Percentiles rank a stretch among this genome's conserved stretches.
phyloP scores from a whole-genome alignment of 2,329 filamentous ascomycete species.

The Aspergillus melleus region DNA sequence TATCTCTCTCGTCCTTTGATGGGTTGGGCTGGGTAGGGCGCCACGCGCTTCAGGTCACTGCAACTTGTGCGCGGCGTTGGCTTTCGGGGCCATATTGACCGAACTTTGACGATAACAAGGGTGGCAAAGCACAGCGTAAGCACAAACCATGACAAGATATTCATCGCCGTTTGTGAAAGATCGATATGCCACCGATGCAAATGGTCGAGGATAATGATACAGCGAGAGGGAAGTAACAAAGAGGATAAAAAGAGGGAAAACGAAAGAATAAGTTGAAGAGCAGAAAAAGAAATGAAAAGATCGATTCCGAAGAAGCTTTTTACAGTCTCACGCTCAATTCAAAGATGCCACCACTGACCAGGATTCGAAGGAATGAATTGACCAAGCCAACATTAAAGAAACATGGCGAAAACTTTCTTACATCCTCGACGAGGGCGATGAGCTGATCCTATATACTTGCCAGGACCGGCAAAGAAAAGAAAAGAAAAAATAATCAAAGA shows the following conservation, averaged over 20 bases:
- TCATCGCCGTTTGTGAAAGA: constrained; percentile 28
- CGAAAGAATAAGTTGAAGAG: constrained; percentile 4
- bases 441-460: constrained; percentile 21
- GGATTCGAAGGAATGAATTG: constrained; percentile 9
- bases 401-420: constrained; percentile 14
- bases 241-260: constrained; percentile 7
- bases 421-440: constrained; percentile 18
- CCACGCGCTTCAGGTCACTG: constrained; percentile 34
- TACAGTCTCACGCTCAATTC: constrained; percentile 12
- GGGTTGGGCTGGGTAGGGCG: constrained; percentile 39
- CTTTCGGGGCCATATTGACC: constrained; percentile 14
- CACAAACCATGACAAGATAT: constrained; percentile 30
- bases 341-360: constrained; percentile 16
- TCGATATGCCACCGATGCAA: constrained; percentile 12
- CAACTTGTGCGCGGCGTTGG: constrained; percentile 13
- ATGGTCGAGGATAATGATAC: constrained; percentile 1
- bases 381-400: constrained; percentile 10
- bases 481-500: not conserved
- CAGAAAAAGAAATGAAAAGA: constrained; percentile 9
- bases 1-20: constrained; percentile 42
- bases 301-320: constrained; percentile 13
- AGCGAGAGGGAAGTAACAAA: constrained; percentile 4
- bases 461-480: not conserved
- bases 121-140: constrained; percentile 31
- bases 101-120: constrained; percentile 28